phyloP scores from a whole-genome alignment of 345 rosid genomes.

The Laguncularia racemosa region DNA sequence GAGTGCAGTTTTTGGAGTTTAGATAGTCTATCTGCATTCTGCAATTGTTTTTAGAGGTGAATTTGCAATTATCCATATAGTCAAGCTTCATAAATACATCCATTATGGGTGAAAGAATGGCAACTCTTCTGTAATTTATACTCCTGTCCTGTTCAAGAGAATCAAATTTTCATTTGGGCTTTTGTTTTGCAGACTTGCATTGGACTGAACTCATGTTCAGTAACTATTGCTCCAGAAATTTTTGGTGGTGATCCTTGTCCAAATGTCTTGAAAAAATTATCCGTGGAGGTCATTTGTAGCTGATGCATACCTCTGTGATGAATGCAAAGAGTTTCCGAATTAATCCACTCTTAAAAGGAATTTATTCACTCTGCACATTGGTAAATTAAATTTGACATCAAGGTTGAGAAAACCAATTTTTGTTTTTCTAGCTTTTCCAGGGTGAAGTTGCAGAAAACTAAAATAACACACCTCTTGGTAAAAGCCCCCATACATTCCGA shows the following conservation, averaged over 20 bases:
- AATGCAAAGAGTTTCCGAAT: background rate
- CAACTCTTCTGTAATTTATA: no score
- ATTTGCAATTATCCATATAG: no score
- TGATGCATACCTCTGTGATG: conserved; percentile 16
- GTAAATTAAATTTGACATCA: background rate
- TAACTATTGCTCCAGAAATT: conserved; percentile 84
- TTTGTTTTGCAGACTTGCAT: conserved; percentile 64
- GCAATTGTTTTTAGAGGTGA: no score
- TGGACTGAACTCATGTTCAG: conserved; percentile 83
- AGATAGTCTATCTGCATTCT: no score
- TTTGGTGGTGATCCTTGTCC: conserved; percentile 99
- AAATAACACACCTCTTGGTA: conserved; percentile 47
- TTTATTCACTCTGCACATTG: background rate
- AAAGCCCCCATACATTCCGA: conserved; percentile 23
- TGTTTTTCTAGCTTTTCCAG: conserved; percentile 28
- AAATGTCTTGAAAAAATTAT: conserved; percentile 75
- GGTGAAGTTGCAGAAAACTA: conserved; percentile 71
- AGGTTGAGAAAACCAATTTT: conserved; percentile 4
- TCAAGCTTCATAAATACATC: no score
- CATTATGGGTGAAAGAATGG: no score
- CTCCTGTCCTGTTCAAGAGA: background rate
- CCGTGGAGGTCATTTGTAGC: conserved; percentile 87
- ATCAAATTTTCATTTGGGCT: background rate
- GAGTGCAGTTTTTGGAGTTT: no score
- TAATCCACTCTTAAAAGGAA: background rate